phyloP scores from a whole-genome alignment of 2,329 filamentous ascomycete species.

The Chaetomium strumarium region DNA sequence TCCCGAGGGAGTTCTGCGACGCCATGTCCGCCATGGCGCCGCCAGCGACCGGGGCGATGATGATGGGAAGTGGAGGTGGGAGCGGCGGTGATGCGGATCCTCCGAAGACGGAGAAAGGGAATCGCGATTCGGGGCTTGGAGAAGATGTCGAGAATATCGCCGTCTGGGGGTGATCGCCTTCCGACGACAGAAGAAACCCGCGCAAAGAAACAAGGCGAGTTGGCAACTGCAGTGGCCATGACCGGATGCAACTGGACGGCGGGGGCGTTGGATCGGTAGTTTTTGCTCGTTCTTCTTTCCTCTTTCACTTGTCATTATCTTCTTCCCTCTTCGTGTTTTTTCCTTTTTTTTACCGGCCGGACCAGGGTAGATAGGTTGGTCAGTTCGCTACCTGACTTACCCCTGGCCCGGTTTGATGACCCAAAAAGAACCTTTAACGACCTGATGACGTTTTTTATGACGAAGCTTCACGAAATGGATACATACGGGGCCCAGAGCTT shows the following conservation, averaged over 20 bases:
- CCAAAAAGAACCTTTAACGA: neutral
- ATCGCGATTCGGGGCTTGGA: constrained; percentile 15
- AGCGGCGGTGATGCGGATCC: neutral
- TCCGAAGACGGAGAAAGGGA: neutral
- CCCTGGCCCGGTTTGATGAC: constrained; percentile 6
- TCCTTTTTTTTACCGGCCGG: neutral
- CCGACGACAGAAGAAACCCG: neutral
- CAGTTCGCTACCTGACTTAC: no score
- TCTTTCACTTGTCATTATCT: neutral
- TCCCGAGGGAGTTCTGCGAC: constrained; percentile 29
- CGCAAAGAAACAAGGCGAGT: neutral
- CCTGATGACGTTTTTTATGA: neutral
- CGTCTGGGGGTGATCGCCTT: constrained; percentile 6
- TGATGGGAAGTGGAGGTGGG: neutral
- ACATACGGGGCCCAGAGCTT: neutral
- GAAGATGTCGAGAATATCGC: constrained; percentile 16
- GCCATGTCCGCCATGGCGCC: constrained; percentile 6
- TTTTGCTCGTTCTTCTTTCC: neutral
- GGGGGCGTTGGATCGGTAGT: neutral
- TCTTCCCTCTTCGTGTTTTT: neutral
- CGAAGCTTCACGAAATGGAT: neutral
- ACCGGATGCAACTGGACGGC: constrained; percentile 1
- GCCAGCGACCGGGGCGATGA: neutral
- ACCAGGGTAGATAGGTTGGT: neutral
- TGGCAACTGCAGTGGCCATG: neutral